Base-by-base conservation (phyloP, 139 green algal genomes). In the Diplosphaera chodatii region DNA sequence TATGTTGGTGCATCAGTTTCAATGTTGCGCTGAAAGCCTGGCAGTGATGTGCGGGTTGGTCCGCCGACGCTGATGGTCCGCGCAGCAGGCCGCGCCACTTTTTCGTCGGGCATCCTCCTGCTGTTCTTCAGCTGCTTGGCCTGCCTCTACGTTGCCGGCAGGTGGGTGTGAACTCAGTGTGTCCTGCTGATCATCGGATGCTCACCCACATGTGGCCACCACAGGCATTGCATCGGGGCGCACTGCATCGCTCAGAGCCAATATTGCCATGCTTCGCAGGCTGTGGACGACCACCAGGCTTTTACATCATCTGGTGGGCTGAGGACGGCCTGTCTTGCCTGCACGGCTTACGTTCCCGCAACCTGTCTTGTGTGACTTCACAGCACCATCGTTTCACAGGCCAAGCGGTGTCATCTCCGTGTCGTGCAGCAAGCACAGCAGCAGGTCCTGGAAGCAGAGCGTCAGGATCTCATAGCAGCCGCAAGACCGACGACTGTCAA, bases 231-330 rank as follows among this genome's bases (percentile, higher is more conserved):
- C 37, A 1, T 37, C 29, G 8, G 2, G n/a, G 3, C 4, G 41
- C 31, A 68, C 28, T 5, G 32, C 63, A 25, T 10, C n/a, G n/a
- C n/a, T n/a, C n/a, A n/a, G n/a, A n/a, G n/a, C n/a, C n/a, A n/a
- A n/a, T n/a, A n/a, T n/a, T n/a, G n/a, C n/a, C n/a, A n/a, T 72
- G 22, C 15, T 63, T 32, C 32, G 64, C 74, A 82, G 80, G 63
- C 32, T 85, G 0, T 85, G 80, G 80, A 71, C 33, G 6, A 76
- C 63, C 5, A 83, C 69, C 4, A 67, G 80, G 3, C 73, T 80
- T 31, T 40, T 80, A 15, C 75, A 80, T n/a, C 76, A 80, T 40
- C 21, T 80, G 75, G 75, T 80, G 32, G 70, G 74, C n/a, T n/a
- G n/a, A n/a, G n/a, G n/a, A n/a, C n/a, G n/a, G n/a, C n/a, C n/a